Percentiles rank a stretch among this genome's conserved stretches.
Conservation (phyloP, 352 stramenopile genomes). For the Phytophthora megakarya region DNA sequence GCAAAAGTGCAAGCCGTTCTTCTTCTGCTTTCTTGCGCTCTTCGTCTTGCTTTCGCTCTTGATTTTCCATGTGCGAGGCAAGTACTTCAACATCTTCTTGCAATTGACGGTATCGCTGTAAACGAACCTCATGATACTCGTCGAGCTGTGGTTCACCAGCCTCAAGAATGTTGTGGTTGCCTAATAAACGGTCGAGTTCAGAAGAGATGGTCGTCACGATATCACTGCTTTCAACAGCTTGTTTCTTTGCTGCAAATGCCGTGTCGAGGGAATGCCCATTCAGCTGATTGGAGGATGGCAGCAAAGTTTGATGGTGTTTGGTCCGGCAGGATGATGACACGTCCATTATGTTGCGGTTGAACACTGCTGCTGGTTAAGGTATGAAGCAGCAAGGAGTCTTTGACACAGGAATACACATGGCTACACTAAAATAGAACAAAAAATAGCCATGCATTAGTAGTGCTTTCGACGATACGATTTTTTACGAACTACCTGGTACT, state of each 20-base stretch:
- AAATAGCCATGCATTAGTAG: no score
- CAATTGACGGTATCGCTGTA: constrained; percentile 43
- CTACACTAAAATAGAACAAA: constrained; percentile 35
- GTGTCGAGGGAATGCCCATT: background rate
- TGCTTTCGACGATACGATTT: no score
- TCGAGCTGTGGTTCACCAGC: constrained; percentile 18
- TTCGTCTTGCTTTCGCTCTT: constrained; percentile 32
- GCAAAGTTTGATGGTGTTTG: background rate
- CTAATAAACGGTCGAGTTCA: constrained; percentile 13
- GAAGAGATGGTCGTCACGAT: constrained; percentile 3
- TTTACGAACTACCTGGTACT: no score
- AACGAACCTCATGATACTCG: constrained; percentile 17
- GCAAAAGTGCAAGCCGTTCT: constrained; percentile 15
- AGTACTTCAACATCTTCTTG: constrained; percentile 64
- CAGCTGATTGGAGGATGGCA: constrained; percentile 26
- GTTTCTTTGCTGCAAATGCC: constrained; percentile 6
- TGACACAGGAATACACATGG: constrained; percentile 22
- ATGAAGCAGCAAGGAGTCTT: constrained; percentile 10
- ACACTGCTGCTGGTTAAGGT: background rate
- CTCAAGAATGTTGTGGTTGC: constrained; percentile 19
- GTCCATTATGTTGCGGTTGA: constrained; percentile 10
- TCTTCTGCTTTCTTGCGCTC: constrained; percentile 37
- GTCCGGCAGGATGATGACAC: background rate
- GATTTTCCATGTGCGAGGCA: constrained; percentile 54
- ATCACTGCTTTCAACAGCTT: background rate